phyloP scores from a whole-genome alignment of 2,329 filamentous ascomycete genomes.

The Sarocladium oryzae region DNA sequence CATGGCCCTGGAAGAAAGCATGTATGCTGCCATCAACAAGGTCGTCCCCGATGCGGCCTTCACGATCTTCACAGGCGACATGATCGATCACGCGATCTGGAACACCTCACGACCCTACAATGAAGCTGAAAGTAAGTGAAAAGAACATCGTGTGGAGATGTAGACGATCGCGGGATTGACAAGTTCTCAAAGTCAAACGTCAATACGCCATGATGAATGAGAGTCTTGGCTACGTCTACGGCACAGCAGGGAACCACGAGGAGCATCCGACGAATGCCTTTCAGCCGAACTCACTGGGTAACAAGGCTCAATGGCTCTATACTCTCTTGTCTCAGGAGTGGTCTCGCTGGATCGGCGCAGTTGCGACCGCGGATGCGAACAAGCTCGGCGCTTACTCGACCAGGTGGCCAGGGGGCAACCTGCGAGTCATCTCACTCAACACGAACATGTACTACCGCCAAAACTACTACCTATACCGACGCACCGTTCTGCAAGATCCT shows the following conservation, averaged over 20 bases:
- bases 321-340: conserved; percentile 39
- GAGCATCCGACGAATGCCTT: conserved; percentile 46
- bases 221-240: conserved; percentile 39
- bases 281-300: conserved; percentile 31
- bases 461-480: conserved; percentile 50
- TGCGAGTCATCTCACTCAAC: conserved; percentile 53
- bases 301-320: conserved; percentile 46
- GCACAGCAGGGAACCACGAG: conserved; percentile 52
- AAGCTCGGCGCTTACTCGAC: conserved; percentile 44
- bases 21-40: conserved; percentile 44
- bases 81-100: conserved; percentile 48
- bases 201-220: conserved; percentile 41
- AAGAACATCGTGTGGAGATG: background rate
- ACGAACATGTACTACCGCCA: conserved; percentile 53
- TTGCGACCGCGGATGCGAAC: conserved; percentile 23
- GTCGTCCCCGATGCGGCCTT: conserved; percentile 42
- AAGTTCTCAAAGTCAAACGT: conserved; percentile 29
- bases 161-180: no score
- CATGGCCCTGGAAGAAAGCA: conserved; percentile 43
- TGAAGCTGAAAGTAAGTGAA: conserved; percentile 22
- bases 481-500: conserved; percentile 43
- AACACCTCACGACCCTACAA: conserved; percentile 32
- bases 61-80: conserved; percentile 53
- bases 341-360: conserved; percentile 38
- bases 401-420: conserved; percentile 35